Evolutionary conservation across 2,329 filamentous ascomycete species (phyloP).

Genomic region (Hymenoscyphus scutula): DNA sequence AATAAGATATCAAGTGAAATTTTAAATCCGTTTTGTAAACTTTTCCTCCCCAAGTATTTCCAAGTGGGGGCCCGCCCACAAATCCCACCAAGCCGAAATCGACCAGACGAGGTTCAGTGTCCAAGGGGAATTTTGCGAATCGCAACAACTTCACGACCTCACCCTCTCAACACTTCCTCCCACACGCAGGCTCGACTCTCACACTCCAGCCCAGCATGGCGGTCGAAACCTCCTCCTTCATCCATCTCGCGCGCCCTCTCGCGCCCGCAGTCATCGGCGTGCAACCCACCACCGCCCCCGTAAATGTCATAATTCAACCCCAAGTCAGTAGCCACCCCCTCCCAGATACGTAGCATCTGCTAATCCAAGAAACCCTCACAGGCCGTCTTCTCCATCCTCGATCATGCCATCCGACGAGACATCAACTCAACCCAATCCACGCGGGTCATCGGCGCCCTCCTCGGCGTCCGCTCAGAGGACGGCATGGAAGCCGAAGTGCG

Average conservation of each 20-base stretch:
- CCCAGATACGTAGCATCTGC: not conserved
- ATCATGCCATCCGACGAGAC: constrained; percentile 84
- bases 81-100: constrained; percentile 16
- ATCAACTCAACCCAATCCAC: constrained; percentile 71
- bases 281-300: constrained; percentile 82
- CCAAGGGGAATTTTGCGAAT: constrained; percentile 17
- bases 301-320: constrained; percentile 92
- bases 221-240: constrained; percentile 73
- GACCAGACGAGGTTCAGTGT: constrained; percentile 5
- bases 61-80: constrained; percentile 9
- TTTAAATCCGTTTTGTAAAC: not conserved
- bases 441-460: constrained; percentile 92
- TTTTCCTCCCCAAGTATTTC: not conserved
- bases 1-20: not conserved
- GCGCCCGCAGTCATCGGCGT: constrained; percentile 77
- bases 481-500: constrained; percentile 94
- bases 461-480: constrained; percentile 92
- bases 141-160: constrained; percentile 16
- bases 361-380: constrained; percentile 38
- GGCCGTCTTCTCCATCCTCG: constrained; percentile 75
- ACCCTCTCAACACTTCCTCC: constrained; percentile 10
- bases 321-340: constrained; percentile 63
- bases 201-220: constrained; percentile 66
- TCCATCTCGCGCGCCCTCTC: constrained; percentile 90
- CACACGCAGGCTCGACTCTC: constrained; percentile 17